These are phyloP conservation scores for Dactylorhiza incarnata DNA, from an alignment of 106 monocot species.

Conservation along the genomic window DNA sequence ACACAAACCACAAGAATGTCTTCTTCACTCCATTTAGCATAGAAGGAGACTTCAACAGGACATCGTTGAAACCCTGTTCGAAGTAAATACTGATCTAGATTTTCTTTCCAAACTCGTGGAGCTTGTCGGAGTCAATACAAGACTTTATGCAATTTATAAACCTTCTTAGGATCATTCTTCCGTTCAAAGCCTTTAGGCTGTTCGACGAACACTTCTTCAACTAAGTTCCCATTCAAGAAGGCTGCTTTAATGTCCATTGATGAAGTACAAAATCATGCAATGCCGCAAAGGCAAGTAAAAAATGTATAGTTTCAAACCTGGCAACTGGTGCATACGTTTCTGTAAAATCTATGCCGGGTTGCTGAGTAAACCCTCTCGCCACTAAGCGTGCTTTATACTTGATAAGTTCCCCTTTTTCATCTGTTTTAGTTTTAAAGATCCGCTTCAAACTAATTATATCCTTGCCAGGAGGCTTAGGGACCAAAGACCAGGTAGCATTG, in stretches of 20 bases:
- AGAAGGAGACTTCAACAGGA: neutral
- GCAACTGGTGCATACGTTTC: neutral
- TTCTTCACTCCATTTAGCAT: neutral
- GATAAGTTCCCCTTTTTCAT: neutral
- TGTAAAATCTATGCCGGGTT: neutral
- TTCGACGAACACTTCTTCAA: neutral
- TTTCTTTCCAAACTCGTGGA: neutral
- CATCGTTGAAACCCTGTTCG: neutral
- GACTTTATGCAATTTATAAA: neutral
- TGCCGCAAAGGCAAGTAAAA: neutral
- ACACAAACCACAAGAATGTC: neutral
- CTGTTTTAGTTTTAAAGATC: neutral
- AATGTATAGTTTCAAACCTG: neutral
- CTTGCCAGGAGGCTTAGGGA: neutral
- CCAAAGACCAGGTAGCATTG: neutral
- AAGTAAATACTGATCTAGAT: neutral
- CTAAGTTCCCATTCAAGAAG: neutral
- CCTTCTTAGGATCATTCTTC: neutral
- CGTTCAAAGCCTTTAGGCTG: neutral
- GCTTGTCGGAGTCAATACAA: neutral
- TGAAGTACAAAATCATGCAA: neutral
- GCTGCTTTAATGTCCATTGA: slow-evolving; percentile 4
- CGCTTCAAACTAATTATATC: neutral
- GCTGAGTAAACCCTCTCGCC: neutral
- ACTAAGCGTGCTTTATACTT: too few species aligned